A percentile compares a stretch with the other conserved stretches of the same genome.
Evolutionary conservation across 257 asterid genomes (phyloP).

Genomic region (Apocynum venetum): DNA sequence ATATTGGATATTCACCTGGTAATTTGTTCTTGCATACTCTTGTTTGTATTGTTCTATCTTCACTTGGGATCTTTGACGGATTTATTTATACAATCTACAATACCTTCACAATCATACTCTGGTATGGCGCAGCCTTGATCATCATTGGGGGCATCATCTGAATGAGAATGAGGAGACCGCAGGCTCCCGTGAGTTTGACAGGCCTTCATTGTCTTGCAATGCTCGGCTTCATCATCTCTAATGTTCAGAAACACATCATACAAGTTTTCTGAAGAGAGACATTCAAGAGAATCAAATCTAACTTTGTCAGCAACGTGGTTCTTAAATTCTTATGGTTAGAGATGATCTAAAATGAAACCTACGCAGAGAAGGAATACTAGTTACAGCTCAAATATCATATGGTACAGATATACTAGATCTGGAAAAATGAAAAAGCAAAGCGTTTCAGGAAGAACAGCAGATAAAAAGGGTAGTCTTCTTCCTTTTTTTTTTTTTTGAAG

Average conservation of each 20-base stretch:
- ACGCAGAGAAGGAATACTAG: background rate
- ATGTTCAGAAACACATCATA: constrained; percentile 79
- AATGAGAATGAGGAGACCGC: constrained; percentile 73
- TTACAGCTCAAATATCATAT: background rate
- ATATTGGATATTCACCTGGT: background rate
- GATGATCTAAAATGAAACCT: background rate
- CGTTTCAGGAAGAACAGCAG: background rate
- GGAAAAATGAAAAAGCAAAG: background rate
- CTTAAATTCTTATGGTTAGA: background rate
- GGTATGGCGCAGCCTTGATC: constrained; percentile 37
- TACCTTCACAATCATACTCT: constrained; percentile 67
- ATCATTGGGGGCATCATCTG: constrained; percentile 18
- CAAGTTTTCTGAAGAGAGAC: constrained; percentile 54
- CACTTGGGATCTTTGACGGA: constrained; percentile 43
- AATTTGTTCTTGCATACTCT: background rate
- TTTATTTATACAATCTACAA: constrained; percentile 66
- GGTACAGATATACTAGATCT: background rate
- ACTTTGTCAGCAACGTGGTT: background rate
- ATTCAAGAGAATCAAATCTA: background rate
- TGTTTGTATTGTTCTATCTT: constrained; percentile 11
- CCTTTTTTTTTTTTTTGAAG: background rate
- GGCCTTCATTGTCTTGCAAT: constrained; percentile 97
- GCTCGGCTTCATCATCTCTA: constrained; percentile 97
- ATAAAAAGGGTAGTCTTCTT: background rate
- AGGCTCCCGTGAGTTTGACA: constrained; percentile 89